phyloP scores from a whole-genome alignment of 1,284 basidiomycete genomes.

The Fomitopsis palustris region DNA sequence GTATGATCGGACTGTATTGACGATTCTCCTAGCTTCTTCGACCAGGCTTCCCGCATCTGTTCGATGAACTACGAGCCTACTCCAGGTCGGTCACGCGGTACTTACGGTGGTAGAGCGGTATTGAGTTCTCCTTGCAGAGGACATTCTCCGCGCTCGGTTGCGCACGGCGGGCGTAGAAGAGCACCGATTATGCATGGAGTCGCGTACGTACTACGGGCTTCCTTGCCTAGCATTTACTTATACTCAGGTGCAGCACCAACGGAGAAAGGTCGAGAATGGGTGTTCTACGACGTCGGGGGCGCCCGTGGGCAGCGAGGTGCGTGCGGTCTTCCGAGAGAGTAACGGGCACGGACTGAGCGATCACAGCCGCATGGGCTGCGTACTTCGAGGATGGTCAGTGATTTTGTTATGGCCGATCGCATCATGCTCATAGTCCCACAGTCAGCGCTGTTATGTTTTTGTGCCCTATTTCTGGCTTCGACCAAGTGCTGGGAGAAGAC shows the following conservation, averaged over 20 bases:
- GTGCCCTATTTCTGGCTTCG: constrained; percentile 60
- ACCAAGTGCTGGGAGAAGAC: constrained; percentile 56
- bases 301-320: constrained; percentile 51
- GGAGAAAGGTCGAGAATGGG: constrained; percentile 47
- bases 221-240: not conserved
- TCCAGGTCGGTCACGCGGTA: constrained; percentile 31
- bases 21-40: constrained; percentile 45
- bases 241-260: constrained; percentile 3
- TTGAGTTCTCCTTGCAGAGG: constrained; percentile 33
- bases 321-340: not conserved
- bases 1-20: not conserved
- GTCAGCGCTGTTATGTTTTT: constrained; percentile 60
- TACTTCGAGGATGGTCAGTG: constrained; percentile 59
- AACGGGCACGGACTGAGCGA: not conserved
- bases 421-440: constrained; percentile 13
- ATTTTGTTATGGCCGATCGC: not conserved
- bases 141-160: constrained; percentile 60
- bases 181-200: constrained; percentile 52
- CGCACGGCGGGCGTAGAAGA: constrained; percentile 65
- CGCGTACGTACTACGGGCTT: constrained; percentile 24
- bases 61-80: constrained; percentile 48
- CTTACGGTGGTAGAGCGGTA: not conserved
- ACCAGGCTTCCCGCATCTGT: constrained; percentile 50
- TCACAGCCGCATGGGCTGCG: constrained; percentile 53
- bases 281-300: constrained; percentile 62